Evolutionary conservation across 371 early-diverging fungal species (phyloP), one percentile per base, ranked within the genome.

Genomic region (Lichtheimia hyalospora): DNA sequence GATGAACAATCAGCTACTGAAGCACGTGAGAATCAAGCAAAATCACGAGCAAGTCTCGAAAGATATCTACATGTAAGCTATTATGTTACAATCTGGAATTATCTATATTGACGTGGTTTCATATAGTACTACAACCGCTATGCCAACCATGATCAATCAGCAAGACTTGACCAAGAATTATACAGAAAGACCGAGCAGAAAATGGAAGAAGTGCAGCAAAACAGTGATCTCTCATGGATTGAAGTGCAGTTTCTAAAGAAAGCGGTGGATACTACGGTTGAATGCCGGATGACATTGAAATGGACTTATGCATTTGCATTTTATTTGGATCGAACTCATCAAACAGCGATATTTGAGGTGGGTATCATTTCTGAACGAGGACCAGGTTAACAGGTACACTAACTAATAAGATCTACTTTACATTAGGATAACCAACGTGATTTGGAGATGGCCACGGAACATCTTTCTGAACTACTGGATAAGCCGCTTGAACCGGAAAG

Each of bases 291-390:
- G 72, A 93, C 93, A 0, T 83, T 97, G 21, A 93, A 92, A 66
- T 97, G 96, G 96, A 92, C 96, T 1, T 97, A 95, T 72, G 91
- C 89, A 18, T 89, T 97, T 68, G 96, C 95, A 3, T 97, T 87
- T 75, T 97, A 94, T 70, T 78, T 97, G 63, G 68, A 60, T 20
- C 82, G 79, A 53, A 77, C 83, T 69, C 95, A 96, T 77, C 70
- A 83, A 69, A 93, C 93, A 2, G 87, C 79, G 8, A 69, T 97
- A 20, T 97, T 96, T 70, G 96, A 96, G 52, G 67, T 63, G 65
- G 51, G 54, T 21, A 39, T 5, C n/a, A n/a, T n/a, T n/a, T n/a
- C n/a, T n/a, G n/a, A 3, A 34, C 10, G 34, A 8, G 2, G 34
- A 10, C 3, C 5, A 18, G n/a, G 14, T 43, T 1, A 50, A 15